phyloP scores from a whole-genome alignment of 371 early-diverging fungal species.

The Phascolomyces articulosus region DNA sequence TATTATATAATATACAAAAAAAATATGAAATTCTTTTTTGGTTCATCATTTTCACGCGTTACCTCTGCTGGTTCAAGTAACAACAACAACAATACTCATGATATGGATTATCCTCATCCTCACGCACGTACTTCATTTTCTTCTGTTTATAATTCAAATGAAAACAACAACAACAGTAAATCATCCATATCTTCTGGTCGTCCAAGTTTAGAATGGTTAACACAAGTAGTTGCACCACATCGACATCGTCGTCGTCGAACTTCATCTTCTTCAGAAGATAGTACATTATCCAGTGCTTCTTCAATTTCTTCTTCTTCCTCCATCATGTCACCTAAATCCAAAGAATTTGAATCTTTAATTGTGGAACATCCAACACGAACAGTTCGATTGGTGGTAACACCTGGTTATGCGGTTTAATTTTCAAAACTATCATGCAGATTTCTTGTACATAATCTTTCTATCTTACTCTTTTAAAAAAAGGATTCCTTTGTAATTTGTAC shows the following conservation, averaged over 20 bases:
- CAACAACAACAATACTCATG: neutral
- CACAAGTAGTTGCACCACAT: neutral
- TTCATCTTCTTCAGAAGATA: constrained; percentile 3
- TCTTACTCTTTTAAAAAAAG: too few species aligned
- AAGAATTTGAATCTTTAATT: constrained; percentile 13
- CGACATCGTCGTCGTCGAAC: neutral
- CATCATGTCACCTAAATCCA: constrained; percentile 6
- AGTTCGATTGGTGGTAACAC: constrained; percentile 6
- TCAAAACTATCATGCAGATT: too few species aligned
- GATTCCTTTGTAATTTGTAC: too few species aligned
- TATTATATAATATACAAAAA: neutral
- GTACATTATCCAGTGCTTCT: neutral
- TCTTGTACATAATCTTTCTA: too few species aligned
- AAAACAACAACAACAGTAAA: neutral
- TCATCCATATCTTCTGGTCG: neutral
- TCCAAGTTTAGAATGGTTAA: neutral
- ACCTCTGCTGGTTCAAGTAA: neutral
- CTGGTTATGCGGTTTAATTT: constrained; percentile 7
- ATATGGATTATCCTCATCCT: neutral
- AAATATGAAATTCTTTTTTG: neutral
- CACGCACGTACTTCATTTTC: too few species aligned
- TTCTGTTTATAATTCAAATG: neutral
- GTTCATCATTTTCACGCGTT: neutral
- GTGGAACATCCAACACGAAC: constrained; percentile 12
- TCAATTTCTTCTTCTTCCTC: neutral